Evolutionary conservation across 495 filamentous ascomycete genomes (phyloP).

Genomic region (Aspergillus ellipticus): DNA sequence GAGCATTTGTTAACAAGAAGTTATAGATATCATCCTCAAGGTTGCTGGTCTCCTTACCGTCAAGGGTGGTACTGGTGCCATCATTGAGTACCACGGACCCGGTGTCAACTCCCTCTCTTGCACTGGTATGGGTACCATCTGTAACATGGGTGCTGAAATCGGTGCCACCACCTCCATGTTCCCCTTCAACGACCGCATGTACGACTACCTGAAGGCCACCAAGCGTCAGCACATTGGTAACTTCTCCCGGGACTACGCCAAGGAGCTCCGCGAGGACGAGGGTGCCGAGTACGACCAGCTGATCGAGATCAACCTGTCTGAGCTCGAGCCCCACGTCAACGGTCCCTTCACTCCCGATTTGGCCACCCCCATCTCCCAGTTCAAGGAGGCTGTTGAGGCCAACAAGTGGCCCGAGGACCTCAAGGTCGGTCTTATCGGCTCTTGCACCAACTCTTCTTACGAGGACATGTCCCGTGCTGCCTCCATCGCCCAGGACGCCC

Average conservation of each 20-base stretch:
- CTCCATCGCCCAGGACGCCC: slow-evolving; percentile 90
- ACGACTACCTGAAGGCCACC: slow-evolving; percentile 90
- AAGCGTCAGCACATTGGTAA: slow-evolving; percentile 90
- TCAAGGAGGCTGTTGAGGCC: slow-evolving; percentile 86
- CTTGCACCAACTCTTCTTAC: slow-evolving; percentile 99
- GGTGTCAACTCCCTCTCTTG: slow-evolving; percentile 69
- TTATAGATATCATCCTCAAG: slow-evolving; percentile 87
- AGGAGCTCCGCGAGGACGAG: slow-evolving; percentile 84
- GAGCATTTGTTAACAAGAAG: slow-evolving; percentile 18
- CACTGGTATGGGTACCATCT: slow-evolving; percentile 68
- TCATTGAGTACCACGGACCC: slow-evolving; percentile 92
- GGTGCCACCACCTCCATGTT: slow-evolving; percentile 98
- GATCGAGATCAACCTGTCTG: slow-evolving; percentile 89
- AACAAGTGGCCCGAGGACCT: slow-evolving; percentile 97
- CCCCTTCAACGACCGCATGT: slow-evolving; percentile 97
- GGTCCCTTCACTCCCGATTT: slow-evolving; percentile 99
- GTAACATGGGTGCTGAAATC: slow-evolving; percentile 88
- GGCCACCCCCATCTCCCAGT: slow-evolving; percentile 95
- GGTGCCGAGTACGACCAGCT: slow-evolving; percentile 96
- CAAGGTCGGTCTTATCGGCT: slow-evolving; percentile 90
- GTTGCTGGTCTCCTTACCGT: slow-evolving; percentile 96
- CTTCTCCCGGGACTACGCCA: slow-evolving; percentile 78
- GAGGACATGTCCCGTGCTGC: slow-evolving; percentile 98
- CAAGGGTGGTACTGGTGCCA: slow-evolving; percentile 95
- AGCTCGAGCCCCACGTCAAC: slow-evolving; percentile 98